These are phyloP conservation scores for Hyaloperonospora arabidopsidis DNA, from an alignment of 352 stramenopile species.

Conservation along the genomic window DNA sequence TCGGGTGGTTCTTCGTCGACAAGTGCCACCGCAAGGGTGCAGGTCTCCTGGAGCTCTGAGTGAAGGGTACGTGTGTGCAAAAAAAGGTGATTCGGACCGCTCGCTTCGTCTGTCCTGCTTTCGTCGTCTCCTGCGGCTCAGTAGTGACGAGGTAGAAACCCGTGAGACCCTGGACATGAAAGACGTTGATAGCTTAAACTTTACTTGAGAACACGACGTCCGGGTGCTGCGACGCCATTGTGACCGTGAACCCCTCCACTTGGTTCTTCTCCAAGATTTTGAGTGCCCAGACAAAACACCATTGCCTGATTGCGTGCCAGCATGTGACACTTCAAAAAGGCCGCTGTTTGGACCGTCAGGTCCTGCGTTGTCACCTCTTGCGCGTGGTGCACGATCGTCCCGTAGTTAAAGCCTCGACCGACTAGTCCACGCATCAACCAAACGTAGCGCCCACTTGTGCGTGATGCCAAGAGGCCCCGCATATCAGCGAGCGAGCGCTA, in stretches of 20 bases:
- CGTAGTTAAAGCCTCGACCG: conserved; percentile 41
- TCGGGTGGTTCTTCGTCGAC: conserved; percentile 12
- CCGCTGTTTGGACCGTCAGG: conserved; percentile 39
- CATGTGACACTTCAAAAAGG: conserved; percentile 36
- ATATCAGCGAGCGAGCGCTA: conserved; percentile 38
- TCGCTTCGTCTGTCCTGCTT: conserved; percentile 13
- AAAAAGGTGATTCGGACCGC: conserved; percentile 34
- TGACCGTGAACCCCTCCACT: conserved; percentile 27
- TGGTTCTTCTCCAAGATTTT: conserved; percentile 14
- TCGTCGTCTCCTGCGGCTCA: conserved; percentile 11
- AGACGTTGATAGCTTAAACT: conserved; percentile 28
- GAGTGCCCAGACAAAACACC: conserved; percentile 35
- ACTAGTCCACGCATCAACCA: conserved; percentile 38
- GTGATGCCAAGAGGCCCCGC: conserved; percentile 22
- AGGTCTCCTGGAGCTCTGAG: conserved; percentile 2
- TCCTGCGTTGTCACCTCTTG: conserved; percentile 19
- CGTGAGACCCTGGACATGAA: conserved; percentile 25
- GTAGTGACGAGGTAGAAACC: conserved; percentile 30
- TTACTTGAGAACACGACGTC: conserved; percentile 41
- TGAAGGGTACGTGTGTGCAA: conserved; percentile 26
- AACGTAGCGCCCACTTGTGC: conserved; percentile 29
- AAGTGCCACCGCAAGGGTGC: conserved; percentile 19
- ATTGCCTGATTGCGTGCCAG: conserved; percentile 44
- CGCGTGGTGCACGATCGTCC: conserved; percentile 34
- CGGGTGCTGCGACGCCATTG: conserved; percentile 32